These are phyloP conservation scores for Fusarium buharicum DNA, from an alignment of 2,329 filamentous ascomycete genomes.

Conservation along the genomic window DNA sequence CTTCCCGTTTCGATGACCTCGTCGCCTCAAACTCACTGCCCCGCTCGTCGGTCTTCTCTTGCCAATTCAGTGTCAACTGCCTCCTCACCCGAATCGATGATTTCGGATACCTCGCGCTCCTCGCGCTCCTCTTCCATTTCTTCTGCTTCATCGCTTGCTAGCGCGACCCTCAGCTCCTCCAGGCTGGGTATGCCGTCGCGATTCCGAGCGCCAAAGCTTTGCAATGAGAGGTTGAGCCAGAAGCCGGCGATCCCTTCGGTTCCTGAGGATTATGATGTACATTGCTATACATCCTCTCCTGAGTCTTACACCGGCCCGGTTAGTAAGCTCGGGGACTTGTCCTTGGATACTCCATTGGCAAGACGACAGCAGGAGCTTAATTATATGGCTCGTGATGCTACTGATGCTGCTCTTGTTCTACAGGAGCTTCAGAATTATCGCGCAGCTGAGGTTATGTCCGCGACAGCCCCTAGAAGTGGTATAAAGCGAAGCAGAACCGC, in stretches of 20 bases:
- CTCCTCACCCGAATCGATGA: slow-evolving; percentile 74
- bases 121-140: slow-evolving; percentile 74
- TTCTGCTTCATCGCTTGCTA: slow-evolving; percentile 68
- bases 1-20: slow-evolving; percentile 60
- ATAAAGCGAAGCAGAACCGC: slow-evolving; percentile 69
- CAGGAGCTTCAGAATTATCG: slow-evolving; percentile 70
- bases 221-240: slow-evolving; percentile 65
- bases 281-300: slow-evolving; percentile 63
- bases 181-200: slow-evolving; percentile 68
- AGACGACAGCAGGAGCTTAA: slow-evolving; percentile 61
- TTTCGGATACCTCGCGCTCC: slow-evolving; percentile 69
- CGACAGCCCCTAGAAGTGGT: slow-evolving; percentile 50
- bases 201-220: slow-evolving; percentile 69
- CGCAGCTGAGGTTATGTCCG: slow-evolving; percentile 51
- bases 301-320: slow-evolving; percentile 66
- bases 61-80: slow-evolving; percentile 71
- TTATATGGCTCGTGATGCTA: slow-evolving; percentile 54
- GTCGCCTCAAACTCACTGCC: slow-evolving; percentile 62
- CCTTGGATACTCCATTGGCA: slow-evolving; percentile 59
- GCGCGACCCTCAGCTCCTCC: slow-evolving; percentile 66
- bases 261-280: slow-evolving; percentile 65
- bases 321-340: slow-evolving; percentile 62
- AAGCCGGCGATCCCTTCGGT: slow-evolving; percentile 66
- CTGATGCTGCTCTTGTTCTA: slow-evolving; percentile 66
- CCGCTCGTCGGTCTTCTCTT: slow-evolving; percentile 69